Conservation (phyloP, 805 yeast species). For the Candida odintsovae region DNA sequence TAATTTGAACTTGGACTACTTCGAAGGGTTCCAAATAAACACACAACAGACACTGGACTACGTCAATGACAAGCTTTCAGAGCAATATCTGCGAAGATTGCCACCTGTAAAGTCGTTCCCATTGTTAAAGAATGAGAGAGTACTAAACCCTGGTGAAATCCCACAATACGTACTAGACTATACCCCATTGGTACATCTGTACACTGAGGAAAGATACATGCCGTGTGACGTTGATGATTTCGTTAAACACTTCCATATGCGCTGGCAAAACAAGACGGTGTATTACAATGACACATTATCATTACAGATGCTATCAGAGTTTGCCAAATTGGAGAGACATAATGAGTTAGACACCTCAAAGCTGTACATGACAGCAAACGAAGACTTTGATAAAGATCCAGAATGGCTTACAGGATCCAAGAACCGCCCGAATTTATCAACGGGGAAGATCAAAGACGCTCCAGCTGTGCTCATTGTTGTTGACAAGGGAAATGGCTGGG, state of each 20-base stretch:
- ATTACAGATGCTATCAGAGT: constrained; percentile 22
- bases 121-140: constrained; percentile 25
- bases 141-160: constrained; percentile 46
- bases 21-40: constrained; percentile 9
- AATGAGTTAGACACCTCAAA: constrained; percentile 27
- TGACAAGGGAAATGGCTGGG: constrained; percentile 92
- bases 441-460: constrained; percentile 68
- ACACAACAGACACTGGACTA: constrained; percentile 6
- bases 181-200: constrained; percentile 77
- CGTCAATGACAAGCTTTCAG: constrained; percentile 2
- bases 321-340: constrained; percentile 13
- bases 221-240: constrained; percentile 77
- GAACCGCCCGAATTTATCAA: constrained; percentile 62
- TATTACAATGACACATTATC: constrained; percentile 28
- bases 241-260: constrained; percentile 60
- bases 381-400: constrained; percentile 71
- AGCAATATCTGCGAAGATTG: constrained; percentile 13
- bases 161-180: constrained; percentile 59
- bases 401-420: constrained; percentile 77
- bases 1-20: constrained; percentile 11
- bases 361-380: constrained; percentile 57
- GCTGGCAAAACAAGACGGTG: constrained; percentile 42
- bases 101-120: constrained; percentile 36
- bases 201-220: constrained; percentile 81
- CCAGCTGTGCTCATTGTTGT: constrained; percentile 80